These are phyloP conservation scores for Paecilomyces sp. DNA, from an alignment of 2,329 filamentous ascomycete species.

Conservation along the genomic window DNA sequence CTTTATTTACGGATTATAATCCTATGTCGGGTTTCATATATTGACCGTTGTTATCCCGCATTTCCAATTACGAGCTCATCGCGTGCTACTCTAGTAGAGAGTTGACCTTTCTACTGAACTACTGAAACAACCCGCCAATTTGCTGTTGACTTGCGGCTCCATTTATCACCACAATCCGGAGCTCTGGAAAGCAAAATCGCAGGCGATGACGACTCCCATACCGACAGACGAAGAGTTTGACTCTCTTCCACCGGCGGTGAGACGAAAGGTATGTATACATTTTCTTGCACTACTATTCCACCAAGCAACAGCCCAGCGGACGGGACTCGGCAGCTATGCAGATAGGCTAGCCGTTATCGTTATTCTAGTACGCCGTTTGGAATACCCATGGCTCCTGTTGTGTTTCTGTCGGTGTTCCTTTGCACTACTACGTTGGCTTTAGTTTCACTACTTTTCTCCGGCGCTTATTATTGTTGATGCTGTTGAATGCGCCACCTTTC, in stretches of 20 bases:
- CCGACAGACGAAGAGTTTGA: slow-evolving; percentile 39
- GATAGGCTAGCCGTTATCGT: neutral
- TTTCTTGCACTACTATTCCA: slow-evolving; percentile 3
- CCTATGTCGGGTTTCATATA: neutral
- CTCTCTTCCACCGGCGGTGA: slow-evolving; percentile 47
- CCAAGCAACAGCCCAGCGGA: neutral
- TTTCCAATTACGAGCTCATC: neutral
- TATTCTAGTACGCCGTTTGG: neutral
- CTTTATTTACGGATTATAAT: neutral
- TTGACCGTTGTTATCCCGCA: neutral
- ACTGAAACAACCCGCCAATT: neutral
- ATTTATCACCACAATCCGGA: neutral
- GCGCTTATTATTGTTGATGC: neutral
- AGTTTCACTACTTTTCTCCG: neutral
- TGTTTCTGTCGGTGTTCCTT: neutral
- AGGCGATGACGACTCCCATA: slow-evolving; percentile 6
- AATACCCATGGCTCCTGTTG: neutral
- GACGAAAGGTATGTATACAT: slow-evolving; percentile 48
- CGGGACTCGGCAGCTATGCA: neutral
- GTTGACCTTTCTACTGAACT: neutral
- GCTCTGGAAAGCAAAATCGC: neutral
- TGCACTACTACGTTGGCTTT: neutral
- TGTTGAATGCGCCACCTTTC: neutral
- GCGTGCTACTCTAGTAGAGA: neutral
- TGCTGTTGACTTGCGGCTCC: neutral